Percentiles rank a stretch among this genome's conserved stretches.
Conservation (phyloP, 73 alveolate species). For the Paramecium sexaurelia region DNA sequence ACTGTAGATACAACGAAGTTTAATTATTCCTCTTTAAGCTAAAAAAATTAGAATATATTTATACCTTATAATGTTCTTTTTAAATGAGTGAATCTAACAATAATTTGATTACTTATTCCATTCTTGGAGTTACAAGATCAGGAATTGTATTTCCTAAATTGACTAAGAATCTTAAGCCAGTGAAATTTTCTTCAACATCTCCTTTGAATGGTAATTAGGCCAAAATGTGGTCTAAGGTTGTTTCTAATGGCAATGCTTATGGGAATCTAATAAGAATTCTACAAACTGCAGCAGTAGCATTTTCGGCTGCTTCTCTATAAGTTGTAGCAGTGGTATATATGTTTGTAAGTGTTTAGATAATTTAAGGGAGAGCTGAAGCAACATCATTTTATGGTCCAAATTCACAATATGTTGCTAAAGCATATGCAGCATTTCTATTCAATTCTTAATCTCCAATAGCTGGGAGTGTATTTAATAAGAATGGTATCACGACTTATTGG, state of each 20-base stretch:
- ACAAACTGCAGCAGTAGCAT: slow-evolving; percentile 69
- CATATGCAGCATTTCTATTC: slow-evolving; percentile 67
- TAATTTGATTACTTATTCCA: slow-evolving; percentile 41
- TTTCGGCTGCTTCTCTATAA: slow-evolving; percentile 53
- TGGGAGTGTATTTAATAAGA: slow-evolving; percentile 7
- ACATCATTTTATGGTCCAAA: slow-evolving; percentile 52
- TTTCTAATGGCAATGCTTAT: slow-evolving; percentile 55
- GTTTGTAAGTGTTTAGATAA: not conserved
- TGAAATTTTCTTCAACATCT: slow-evolving; percentile 64
- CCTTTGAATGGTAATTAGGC: slow-evolving; percentile 39
- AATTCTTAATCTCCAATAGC: slow-evolving; percentile 63
- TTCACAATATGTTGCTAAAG: slow-evolving; percentile 61
- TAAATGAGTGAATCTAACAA: slow-evolving; percentile 50
- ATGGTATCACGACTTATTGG: slow-evolving; percentile 25
- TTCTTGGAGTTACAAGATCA: slow-evolving; percentile 53
- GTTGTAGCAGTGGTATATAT: not conserved
- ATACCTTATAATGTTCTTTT: slow-evolving; percentile 29
- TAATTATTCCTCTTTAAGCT: slow-evolving; percentile 33
- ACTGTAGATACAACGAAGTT: not conserved
- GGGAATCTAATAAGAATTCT: slow-evolving; percentile 69
- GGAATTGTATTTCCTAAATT: slow-evolving; percentile 57
- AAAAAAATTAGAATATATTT: not conserved
- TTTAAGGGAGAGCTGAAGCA: slow-evolving; percentile 30
- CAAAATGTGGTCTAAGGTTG: slow-evolving; percentile 51
- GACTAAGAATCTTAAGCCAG: slow-evolving; percentile 57